A percentile compares a stretch with the other conserved stretches of the same genome.
Conservation (phyloP, 2,329 filamentous ascomycete genomes). For the Ophioceras dolichostomum region DNA sequence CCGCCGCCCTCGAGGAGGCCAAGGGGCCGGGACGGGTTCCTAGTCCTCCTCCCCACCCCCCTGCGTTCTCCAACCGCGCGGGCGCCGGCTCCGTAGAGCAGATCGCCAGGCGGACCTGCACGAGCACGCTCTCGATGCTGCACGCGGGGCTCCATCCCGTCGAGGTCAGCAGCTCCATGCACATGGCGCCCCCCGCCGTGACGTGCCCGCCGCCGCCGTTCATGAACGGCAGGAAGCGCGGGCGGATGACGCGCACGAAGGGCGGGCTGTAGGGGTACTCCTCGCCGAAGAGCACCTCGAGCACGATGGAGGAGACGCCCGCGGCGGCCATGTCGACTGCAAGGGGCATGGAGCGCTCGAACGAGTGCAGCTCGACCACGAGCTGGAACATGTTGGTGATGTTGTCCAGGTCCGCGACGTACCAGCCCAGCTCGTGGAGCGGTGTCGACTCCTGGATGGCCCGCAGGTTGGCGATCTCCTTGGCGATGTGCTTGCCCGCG, state of each 20-base stretch:
- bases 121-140: slow-evolving; percentile 65
- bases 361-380: slow-evolving; percentile 83
- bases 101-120: slow-evolving; percentile 72
- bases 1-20: no score
- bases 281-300: slow-evolving; percentile 71
- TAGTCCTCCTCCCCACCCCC: no score
- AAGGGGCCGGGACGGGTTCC: no score
- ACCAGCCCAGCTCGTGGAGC: slow-evolving; percentile 67
- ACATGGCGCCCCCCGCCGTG: slow-evolving; percentile 70
- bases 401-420: slow-evolving; percentile 54
- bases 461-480: slow-evolving; percentile 51
- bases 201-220: slow-evolving; percentile 76
- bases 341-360: slow-evolving; percentile 56
- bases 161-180: slow-evolving; percentile 75
- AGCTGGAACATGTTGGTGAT: slow-evolving; percentile 75
- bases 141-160: slow-evolving; percentile 66
- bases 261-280: slow-evolving; percentile 70
- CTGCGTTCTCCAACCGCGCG: slow-evolving; percentile 42
- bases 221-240: slow-evolving; percentile 61
- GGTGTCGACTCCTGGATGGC: slow-evolving; percentile 50
- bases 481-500: slow-evolving; percentile 50
- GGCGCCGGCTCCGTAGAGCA: slow-evolving; percentile 55
- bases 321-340: slow-evolving; percentile 59
- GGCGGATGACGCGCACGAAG: slow-evolving; percentile 72
- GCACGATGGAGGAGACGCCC: slow-evolving; percentile 53